Percentiles rank a stretch among this genome's conserved stretches.
Evolutionary conservation across 148 eudicot species (phyloP).

Genomic region (Simmondsia chinensis): DNA sequence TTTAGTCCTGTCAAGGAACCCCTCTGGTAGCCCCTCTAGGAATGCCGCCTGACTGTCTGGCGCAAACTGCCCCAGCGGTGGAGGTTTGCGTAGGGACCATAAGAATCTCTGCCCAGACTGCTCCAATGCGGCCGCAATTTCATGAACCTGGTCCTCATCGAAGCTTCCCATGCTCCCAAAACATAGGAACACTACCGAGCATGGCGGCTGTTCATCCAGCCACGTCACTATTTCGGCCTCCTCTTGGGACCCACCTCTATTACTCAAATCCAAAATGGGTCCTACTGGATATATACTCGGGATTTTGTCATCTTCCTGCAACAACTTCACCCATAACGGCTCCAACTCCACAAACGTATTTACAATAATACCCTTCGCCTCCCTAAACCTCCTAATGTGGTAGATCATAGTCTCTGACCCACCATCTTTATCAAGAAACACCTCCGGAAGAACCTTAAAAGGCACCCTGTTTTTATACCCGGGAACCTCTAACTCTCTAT

Average conservation of each 20-base stretch:
- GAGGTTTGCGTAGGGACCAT: conserved; percentile 27
- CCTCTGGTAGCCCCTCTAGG: conserved; percentile 21
- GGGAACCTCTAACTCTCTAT: conserved; percentile 3
- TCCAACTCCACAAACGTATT: conserved; percentile 40
- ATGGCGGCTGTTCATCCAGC: conserved; percentile 37
- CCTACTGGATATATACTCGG: conserved; percentile 40
- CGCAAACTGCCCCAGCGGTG: neutral
- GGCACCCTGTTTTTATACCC: conserved; percentile 10
- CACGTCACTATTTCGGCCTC: conserved; percentile 10
- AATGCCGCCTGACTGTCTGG: conserved; percentile 9
- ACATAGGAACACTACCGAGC: conserved; percentile 46
- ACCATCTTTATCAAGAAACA: conserved; percentile 4
- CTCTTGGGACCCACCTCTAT: neutral
- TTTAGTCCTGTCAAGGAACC: conserved; percentile 26
- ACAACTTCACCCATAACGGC: conserved; percentile 6
- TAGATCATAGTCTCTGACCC: neutral
- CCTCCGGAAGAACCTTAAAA: conserved; percentile 4
- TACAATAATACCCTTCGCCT: conserved; percentile 30
- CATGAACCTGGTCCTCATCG: conserved; percentile 24
- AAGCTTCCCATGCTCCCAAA: conserved; percentile 55
- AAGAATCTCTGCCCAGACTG: conserved; percentile 25
- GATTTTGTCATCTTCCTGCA: neutral
- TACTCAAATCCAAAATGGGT: conserved; percentile 20
- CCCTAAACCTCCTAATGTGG: conserved; percentile 7
- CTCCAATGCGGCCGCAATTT: conserved; percentile 44